Evolutionary conservation across 2,329 filamentous ascomycete species (phyloP).

Genomic region (Orbilia oligospora): DNA sequence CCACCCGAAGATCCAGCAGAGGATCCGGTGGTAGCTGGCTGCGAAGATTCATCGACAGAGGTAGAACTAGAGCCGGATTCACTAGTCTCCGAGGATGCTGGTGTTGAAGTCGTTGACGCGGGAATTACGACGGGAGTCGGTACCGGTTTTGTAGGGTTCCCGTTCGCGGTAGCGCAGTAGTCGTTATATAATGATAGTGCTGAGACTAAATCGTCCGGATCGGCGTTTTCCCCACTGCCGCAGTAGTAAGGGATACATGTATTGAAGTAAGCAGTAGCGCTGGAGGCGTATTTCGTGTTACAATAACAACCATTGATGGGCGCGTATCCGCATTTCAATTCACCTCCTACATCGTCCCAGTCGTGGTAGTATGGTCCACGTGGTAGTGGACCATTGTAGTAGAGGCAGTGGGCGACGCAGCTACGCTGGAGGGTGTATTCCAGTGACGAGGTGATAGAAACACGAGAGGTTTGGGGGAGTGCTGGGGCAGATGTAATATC

Average conservation of each 20-base stretch:
- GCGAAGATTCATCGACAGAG: neutral
- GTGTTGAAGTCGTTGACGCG: conserved; percentile 14
- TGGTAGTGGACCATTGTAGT: conserved; percentile 61
- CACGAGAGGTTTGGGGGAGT: conserved; percentile 2
- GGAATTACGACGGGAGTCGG: conserved; percentile 34
- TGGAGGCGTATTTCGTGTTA: conserved; percentile 61
- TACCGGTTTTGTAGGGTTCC: conserved; percentile 52
- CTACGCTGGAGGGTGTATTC: conserved; percentile 53
- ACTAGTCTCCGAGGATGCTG: conserved; percentile 4
- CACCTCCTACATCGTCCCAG: conserved; percentile 63
- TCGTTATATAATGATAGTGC: conserved; percentile 63
- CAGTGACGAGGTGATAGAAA: conserved; percentile 10
- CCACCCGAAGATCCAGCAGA: neutral
- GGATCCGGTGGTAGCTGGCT: neutral
- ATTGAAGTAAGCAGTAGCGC: conserved; percentile 63
- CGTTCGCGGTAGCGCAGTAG: conserved; percentile 64
- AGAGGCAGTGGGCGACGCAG: conserved; percentile 63
- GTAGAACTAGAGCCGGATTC: neutral
- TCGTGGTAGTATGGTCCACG: conserved; percentile 61
- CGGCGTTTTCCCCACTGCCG: conserved; percentile 49
- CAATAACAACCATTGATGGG: conserved; percentile 64
- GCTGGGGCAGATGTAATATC: neutral
- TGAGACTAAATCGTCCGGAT: conserved; percentile 61
- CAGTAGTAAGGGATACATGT: conserved; percentile 63
- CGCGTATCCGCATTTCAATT: conserved; percentile 63